phyloP scores from a whole-genome alignment of 2,329 filamentous ascomycete species.

The Zelopaecilomyces penicillatus region DNA sequence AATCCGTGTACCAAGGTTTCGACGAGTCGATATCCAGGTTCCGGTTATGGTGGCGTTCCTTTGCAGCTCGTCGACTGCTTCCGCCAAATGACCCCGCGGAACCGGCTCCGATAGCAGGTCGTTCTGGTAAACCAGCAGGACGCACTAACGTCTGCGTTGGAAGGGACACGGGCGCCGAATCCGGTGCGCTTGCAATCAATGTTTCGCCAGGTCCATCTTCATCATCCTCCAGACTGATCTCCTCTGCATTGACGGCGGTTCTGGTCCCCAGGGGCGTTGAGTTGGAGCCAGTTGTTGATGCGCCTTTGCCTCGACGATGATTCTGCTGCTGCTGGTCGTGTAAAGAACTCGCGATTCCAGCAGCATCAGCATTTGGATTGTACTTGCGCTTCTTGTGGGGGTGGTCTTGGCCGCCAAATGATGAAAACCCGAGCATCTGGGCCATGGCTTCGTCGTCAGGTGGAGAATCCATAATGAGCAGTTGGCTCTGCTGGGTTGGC shows the following conservation, averaged over 20 bases:
- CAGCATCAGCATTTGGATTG: slow-evolving; percentile 45
- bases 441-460: slow-evolving; percentile 48
- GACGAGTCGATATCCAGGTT: neutral
- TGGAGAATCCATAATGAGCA: slow-evolving; percentile 9
- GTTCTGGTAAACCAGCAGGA: slow-evolving; percentile 24
- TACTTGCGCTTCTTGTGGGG: slow-evolving; percentile 60
- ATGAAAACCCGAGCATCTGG: slow-evolving; percentile 63
- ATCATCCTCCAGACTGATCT: slow-evolving; percentile 37
- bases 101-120: slow-evolving; percentile 16
- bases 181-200: neutral
- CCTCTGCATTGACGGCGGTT: slow-evolving; percentile 29
- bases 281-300: slow-evolving; percentile 27
- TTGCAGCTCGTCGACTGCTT: too few relatives aligned
- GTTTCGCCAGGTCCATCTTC: slow-evolving; percentile 13
- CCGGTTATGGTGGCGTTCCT: slow-evolving; percentile 15
- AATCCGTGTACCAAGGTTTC: slow-evolving; percentile 52
- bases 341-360: slow-evolving; percentile 18
- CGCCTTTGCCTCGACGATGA: neutral
- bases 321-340: slow-evolving; percentile 17
- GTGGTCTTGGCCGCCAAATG: slow-evolving; percentile 51
- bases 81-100: slow-evolving; percentile 5
- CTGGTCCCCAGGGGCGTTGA: slow-evolving; percentile 26
- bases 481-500: too few relatives aligned
- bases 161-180: slow-evolving; percentile 1
- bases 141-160: slow-evolving; percentile 21